Base-by-base conservation (phyloP, 371 early-diverging fungal genomes). In the Mortierella sp. region DNA sequence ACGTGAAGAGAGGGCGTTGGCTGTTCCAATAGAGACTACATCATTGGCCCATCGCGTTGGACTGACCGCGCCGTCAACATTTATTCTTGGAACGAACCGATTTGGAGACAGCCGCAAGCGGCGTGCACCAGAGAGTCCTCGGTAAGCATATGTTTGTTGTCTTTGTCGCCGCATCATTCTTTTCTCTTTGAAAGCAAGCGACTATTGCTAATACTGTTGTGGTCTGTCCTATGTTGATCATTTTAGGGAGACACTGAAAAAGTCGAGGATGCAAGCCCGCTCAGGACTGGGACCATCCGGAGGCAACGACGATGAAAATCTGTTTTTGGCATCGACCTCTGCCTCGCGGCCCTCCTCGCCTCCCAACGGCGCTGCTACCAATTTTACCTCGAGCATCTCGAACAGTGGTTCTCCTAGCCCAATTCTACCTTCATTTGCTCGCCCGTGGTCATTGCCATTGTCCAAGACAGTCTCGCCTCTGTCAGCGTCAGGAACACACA, bases 51-150 rank as follows among this genome's bases (percentile, higher is more conserved):
- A 37, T 28, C 21, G 40, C 4, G 40, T 51, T 13, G 50, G 46
- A 34, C n/a, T 61, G 40, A 28, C 67, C 51, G 61, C 43, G 2
- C 31, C 44, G 24, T 28, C 69, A 46, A n/a, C 53, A 31, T 16
- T 37, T 21, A 40, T 40, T 54, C 54, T 54, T 54, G 54, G 54
- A 40, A 37, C 43, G 43, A 67, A 24, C 67, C 67, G 73, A 54
- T 31, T 76, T 14, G 77, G 81, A 24, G 74, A 76, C 44, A 64
- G 82, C 48, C 75, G 82, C 77, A 74, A 82, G 75, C 55, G 78
- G 57, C 73, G 73, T 26, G 82, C 77, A 8, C 77, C 77, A 16
- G 82, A 74, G 54, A 70, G 53, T 37, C 72, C 75, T 34, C 61
- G 77, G 76, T 81, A 76, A 31, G 43, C 2, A 8, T 71, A 34